phyloP scores from a whole-genome alignment of 2,329 filamentous ascomycete genomes.

The Taxawa tesnikishii region DNA sequence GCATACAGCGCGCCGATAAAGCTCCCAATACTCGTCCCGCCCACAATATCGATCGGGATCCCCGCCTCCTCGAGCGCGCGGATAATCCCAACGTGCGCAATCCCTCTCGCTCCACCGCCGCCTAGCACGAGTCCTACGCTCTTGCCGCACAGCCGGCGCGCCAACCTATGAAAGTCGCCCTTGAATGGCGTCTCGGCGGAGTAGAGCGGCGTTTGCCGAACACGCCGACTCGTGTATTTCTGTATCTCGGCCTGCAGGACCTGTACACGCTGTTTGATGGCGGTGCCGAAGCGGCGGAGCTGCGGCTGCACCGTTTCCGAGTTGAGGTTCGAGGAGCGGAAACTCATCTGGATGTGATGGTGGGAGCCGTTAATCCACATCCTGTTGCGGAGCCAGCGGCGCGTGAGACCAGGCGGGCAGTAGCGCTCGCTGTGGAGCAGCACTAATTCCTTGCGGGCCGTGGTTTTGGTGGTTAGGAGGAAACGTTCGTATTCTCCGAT shows the following conservation, averaged over 20 bases:
- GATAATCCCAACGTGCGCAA: constrained; percentile 88
- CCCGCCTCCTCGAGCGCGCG: constrained; percentile 90
- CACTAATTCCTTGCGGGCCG: constrained; percentile 83
- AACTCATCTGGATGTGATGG: constrained; percentile 94
- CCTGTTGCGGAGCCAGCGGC: constrained; percentile 76
- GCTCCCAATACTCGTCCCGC: constrained; percentile 89
- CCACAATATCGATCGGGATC: constrained; percentile 88
- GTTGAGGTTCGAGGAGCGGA: constrained; percentile 61
- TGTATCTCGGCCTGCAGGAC: constrained; percentile 94
- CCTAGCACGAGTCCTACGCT: constrained; percentile 90
- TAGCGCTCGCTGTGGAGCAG: constrained; percentile 82
- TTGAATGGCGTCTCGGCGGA: constrained; percentile 88
- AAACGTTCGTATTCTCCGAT: constrained; percentile 97
- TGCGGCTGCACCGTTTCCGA: constrained; percentile 65
- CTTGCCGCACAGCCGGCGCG: constrained; percentile 80
- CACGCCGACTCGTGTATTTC: constrained; percentile 88
- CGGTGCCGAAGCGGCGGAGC: constrained; percentile 67
- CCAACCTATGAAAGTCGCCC: constrained; percentile 89
- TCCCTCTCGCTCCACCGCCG: constrained; percentile 82
- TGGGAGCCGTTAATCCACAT: constrained; percentile 98
- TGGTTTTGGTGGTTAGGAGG: constrained; percentile 92
- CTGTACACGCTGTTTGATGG: constrained; percentile 84
- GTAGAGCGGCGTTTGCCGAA: constrained; percentile 81
- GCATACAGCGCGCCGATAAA: constrained; percentile 95
- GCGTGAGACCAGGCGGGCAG: constrained; percentile 69